Base-by-base conservation (phyloP, 306 rosid genomes). In the Quercus engelmannii region DNA sequence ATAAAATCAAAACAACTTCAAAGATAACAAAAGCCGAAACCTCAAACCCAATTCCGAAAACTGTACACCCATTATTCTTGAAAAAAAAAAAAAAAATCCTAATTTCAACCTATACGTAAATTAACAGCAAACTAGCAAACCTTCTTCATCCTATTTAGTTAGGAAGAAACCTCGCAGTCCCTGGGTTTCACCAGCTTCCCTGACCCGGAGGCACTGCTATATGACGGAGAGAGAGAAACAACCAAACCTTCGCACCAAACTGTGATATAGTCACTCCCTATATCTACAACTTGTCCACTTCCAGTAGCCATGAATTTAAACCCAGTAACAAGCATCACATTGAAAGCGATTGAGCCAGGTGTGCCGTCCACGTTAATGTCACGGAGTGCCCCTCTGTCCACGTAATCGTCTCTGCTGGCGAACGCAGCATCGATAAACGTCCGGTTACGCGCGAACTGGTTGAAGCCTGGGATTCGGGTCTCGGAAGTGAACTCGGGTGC, bases 201-300 rank as follows among this genome's bases (percentile, higher is more conserved):
- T 9, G 93, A 83, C 18, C 74, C 74, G 55, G 54, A 49, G 54
- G 54, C 54, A 13, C 81, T 52, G 1, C 76, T 33, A 33, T 87
- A 85, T 8, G 46, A 41, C 8, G 85, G 55, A 10, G 89, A 75
- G 19, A 95, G 15, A 15, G 77, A 78, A 0, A 93, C 79, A 7
- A 84, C n/a, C 4, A 90, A 68, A 15, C 81, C 77, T 76, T 80
- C 74, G 81, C 99, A 95, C 21, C 78, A 57, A 76, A 95, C 90
- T 81, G 86, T 86, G 0, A 93, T 82, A 64, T 69, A 3, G 18
- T 96, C 80, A 51, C 87, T 64, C 86, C 9, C 11, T 41, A 8
- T 26, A 41, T 41, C 11, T 41, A 41, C 46, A 41, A 2, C 46
- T 2, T 11, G 46, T 2, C 11, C 46, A 41, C 46, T 41, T 41